These are phyloP conservation scores for Erigeron canadensis DNA, from an alignment of 129 eudicot species.

Conservation along the genomic window DNA sequence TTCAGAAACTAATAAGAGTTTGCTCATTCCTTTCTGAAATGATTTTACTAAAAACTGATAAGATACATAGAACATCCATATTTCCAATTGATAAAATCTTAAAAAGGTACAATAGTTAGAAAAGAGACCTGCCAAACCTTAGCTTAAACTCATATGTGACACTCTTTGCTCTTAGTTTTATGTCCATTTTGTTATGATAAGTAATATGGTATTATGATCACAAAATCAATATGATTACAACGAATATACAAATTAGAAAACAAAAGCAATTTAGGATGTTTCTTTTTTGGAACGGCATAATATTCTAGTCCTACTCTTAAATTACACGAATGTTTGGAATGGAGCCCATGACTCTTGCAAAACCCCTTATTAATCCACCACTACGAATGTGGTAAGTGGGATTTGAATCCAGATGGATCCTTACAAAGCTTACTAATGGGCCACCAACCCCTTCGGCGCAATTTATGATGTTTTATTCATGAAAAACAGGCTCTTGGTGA, in stretches of 20 bases:
- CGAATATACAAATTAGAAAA: background rate
- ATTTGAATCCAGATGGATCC: no score
- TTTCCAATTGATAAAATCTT: slow-evolving; percentile 22
- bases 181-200: no score
- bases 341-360: no score
- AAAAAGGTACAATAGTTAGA: slow-evolving; percentile 24
- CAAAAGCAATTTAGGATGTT: background rate
- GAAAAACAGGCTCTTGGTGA: background rate
- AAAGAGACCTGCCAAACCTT: slow-evolving; percentile 28
- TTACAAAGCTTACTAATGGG: no score
- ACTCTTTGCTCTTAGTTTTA: slow-evolving; percentile 28
- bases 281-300: no score
- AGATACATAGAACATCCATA: slow-evolving; percentile 3
- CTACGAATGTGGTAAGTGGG: no score
- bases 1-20: background rate
- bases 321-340: no score
- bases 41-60: background rate
- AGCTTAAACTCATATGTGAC: slow-evolving; percentile 27
- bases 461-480: background rate
- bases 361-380: no score
- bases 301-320: no score
- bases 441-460: no score
- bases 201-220: background rate
- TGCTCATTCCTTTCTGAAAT: no score
- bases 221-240: background rate